phyloP scores from a whole-genome alignment of 208 protist genomes.

The Trypanosoma melophagium region DNA sequence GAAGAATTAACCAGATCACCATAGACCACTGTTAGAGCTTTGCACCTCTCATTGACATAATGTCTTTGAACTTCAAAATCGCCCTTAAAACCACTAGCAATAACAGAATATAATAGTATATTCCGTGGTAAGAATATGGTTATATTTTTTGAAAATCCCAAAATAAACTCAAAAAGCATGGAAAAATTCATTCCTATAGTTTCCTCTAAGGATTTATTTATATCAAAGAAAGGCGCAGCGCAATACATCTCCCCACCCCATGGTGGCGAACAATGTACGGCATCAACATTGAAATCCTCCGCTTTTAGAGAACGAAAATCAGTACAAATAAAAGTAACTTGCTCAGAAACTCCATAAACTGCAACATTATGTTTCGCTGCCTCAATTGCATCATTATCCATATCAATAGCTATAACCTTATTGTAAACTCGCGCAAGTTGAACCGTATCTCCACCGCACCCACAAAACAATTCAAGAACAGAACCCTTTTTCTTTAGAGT shows the following conservation, averaged over 20 bases:
- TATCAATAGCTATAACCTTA: slow-evolving; percentile 33
- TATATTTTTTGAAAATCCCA: slow-evolving; percentile 28
- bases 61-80: slow-evolving; percentile 25
- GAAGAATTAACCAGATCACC: slow-evolving; percentile 22
- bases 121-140: slow-evolving; percentile 33
- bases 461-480: slow-evolving; percentile 35
- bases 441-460: slow-evolving; percentile 33
- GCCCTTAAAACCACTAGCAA: slow-evolving; percentile 16
- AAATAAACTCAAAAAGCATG: slow-evolving; percentile 24
- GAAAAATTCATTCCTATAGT: slow-evolving; percentile 17
- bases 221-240: slow-evolving; percentile 18
- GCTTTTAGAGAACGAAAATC: slow-evolving; percentile 13
- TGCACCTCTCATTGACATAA: slow-evolving; percentile 33
- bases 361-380: slow-evolving; percentile 27
- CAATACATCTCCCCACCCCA: slow-evolving; percentile 25
- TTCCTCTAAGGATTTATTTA: slow-evolving; percentile 10
- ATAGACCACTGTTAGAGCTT: slow-evolving; percentile 24
- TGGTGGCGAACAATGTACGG: slow-evolving; percentile 26
- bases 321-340: slow-evolving; percentile 24
- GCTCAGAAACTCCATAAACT: slow-evolving; percentile 25
- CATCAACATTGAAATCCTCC: slow-evolving; percentile 21
- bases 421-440: slow-evolving; percentile 30
- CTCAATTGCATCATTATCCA: slow-evolving; percentile 24
- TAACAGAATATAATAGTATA: slow-evolving; percentile 26
- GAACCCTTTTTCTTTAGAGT: slow-evolving; percentile 10